Evolutionary conservation across 139 green algal species (phyloP), one percentile per base, ranked within the genome.

Genomic region (Coelastrella sp.): DNA sequence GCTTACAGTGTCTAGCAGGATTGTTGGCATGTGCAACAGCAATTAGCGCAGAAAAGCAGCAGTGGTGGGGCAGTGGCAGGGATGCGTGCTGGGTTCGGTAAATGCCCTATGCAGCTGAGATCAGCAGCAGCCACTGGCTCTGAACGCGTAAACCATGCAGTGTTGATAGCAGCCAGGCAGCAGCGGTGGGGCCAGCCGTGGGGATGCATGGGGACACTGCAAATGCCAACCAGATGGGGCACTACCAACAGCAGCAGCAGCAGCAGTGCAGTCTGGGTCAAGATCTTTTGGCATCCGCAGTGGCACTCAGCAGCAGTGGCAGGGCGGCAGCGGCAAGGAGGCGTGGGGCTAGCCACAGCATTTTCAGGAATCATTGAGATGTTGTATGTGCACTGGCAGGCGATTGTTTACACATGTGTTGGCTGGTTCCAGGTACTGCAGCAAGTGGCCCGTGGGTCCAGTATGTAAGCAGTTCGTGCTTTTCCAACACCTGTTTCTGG

Each of bases 251-350:
- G 73, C 73, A 80, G 73, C n/a, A 32, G 73, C n/a, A 32, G 73
- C 73, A 32, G 73, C 73, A 80, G n/a, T 47, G n/a, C 14, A 80
- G 20, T 47, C 20, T 80, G 3, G n/a, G 22, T 32, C 73, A 80
- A 32, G 73, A 32, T 47, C 1, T 80, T 13, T 13, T 47, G 73
- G 73, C 73, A 80, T 80, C n/a, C 32, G 73, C 73, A 80, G 73
- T 68, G 61, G 61, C 61, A 68, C 61, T 68, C 73, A 20, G 73
- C 73, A 80, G 73, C 73, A 80, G 73, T 47, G n/a, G 73, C 73
- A 80, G 73, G n/a, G 61, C 61, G 11, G 61, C 61, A 68, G 32
- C 32, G 61, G 61, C 61, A 68, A 13, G 61, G 61, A 68, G 8
- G 61, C 61, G 61, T 13, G 61, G 61, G 61, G 11, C 8, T 68